phyloP scores from a whole-genome alignment of 345 rosid genomes.

The Toxicodendron radicans region DNA sequence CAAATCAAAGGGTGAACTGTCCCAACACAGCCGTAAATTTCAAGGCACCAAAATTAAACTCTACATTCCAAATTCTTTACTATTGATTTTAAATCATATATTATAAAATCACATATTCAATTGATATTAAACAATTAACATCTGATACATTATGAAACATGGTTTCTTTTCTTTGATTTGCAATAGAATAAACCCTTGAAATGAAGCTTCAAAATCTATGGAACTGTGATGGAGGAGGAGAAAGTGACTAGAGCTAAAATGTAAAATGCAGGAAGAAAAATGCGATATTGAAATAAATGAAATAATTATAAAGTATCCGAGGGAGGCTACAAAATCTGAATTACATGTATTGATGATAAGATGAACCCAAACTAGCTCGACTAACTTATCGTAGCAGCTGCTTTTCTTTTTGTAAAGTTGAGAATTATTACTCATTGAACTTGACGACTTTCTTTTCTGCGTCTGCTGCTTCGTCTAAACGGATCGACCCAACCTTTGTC shows the following conservation, averaged over 20 bases:
- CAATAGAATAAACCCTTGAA: not conserved
- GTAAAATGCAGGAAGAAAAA: not conserved
- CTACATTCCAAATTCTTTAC: too few relatives aligned
- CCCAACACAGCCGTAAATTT: too few relatives aligned
- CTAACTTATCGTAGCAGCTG: conserved; percentile 8
- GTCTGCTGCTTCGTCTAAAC: conserved; percentile 28
- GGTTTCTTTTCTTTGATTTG: too few relatives aligned
- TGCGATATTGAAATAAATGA: conserved; percentile 33
- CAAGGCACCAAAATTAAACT: too few relatives aligned
- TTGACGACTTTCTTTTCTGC: conserved; percentile 29
- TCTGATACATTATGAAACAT: not conserved
- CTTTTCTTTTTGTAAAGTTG: not conserved
- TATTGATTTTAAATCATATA: too few relatives aligned
- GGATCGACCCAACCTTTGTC: conserved; percentile 83
- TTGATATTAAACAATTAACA: too few relatives aligned
- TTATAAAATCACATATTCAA: too few relatives aligned
- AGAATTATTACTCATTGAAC: conserved; percentile 13
- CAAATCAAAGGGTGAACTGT: too few relatives aligned
- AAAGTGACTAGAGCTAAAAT: not conserved
- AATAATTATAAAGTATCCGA: conserved; percentile 25
- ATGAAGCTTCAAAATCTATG: not conserved
- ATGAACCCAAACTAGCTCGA: conserved; percentile 13
- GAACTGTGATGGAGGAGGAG: not conserved
- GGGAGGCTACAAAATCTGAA: conserved; percentile 18
- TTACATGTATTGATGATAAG: conserved; percentile 27